Evolutionary conservation across 1,284 basidiomycete genomes (phyloP), one percentile per base, ranked within the genome.

Genomic region (Trichosporon sp.): DNA sequence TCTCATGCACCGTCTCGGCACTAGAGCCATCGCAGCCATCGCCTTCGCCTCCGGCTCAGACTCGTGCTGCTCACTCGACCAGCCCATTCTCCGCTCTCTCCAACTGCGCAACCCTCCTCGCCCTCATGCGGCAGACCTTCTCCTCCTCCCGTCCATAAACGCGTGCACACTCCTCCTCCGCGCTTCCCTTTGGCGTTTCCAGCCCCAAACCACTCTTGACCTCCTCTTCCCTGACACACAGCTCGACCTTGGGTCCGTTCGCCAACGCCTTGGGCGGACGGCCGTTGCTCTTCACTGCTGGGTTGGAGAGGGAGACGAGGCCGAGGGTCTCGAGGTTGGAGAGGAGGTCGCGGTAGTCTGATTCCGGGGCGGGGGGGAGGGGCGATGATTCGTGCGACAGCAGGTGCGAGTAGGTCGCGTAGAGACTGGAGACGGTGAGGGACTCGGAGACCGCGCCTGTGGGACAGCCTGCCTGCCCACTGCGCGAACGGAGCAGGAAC

Each of bases 261-360:
- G 37, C 38, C 26, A 43, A 46, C 32, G 11, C 54, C n/a, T 46
- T 59, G 26, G n/a, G 16, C n/a, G 63, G 14, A 7, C 70, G 68
- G 10, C 70, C 68, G 35, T 63, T 63, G 35, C n/a, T 4, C 5
- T 63, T 31, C 38, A 48, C 51, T 6, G 6, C 8, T 10, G 48
- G 37, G 1, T 21, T 31, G 1, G 69, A 67, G 21, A 84, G 68
- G 16, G 75, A 74, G 31, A 84, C 73, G 32, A 84, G 68, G 26
- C 83, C 83, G 11, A 84, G 73, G 2, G 79, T 80, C 71, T 84
- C 83, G 54, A 83, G 78, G 71, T 82, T 83, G 63, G 80, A 80
- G 1, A 84, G 70, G 31, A 84, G 71, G 73, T 84, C 83, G 65
- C 81, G 76, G 69, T 82, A 84, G 75, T 84, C 83, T 37, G 78